Evolutionary conservation across 2,329 filamentous ascomycete species (phyloP), one percentile per base, ranked within the genome.

Genomic region (Cadophora sp.): DNA sequence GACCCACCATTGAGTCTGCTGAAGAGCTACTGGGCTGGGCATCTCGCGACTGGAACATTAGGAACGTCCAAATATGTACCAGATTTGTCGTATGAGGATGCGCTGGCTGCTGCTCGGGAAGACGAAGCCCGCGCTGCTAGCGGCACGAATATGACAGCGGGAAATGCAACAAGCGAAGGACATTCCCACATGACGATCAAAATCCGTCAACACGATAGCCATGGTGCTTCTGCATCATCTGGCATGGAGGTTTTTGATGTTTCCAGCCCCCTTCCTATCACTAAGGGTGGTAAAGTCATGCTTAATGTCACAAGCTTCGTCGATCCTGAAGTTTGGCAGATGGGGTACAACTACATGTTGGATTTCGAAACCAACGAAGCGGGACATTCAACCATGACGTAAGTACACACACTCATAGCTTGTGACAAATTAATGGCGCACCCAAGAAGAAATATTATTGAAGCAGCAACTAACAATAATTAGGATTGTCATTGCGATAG

Each of bases 11-110:
- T 24, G n/a, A 59, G 55, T 45, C 36, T 59, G 33, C 6, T 59
- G 33, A 16, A 59, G 36, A 45, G 41, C 43, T 59, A 59, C 36
- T 59, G n/a, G 55, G 55, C n/a, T 2, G 41, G 36, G 20, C 36
- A 59, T 59, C 36, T 59, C 22, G 33, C 20, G 4, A 59, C 55
- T 24, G 36, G 36, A 4, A 59, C 55, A 22, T 16, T 59, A 2
- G 36, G 55, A 22, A 59, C 36, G 6, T 24, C 36, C 8, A 43
- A 59, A 43, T 59, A 59, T 43, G 20, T 59, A 43, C 36, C 36
- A 11, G n/a, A 36, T 24, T 36, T 59, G 20, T 59, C 55, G 36
- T 59, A 59, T 59, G 7, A 59, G 24, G 55, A 59, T 22, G 36
- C 36, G 1, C 8, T 59, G 9, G 36, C 20, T 27, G 55, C 36